Base-by-base conservation (phyloP, 495 filamentous ascomycete species). In the Penicillium arizonense region DNA sequence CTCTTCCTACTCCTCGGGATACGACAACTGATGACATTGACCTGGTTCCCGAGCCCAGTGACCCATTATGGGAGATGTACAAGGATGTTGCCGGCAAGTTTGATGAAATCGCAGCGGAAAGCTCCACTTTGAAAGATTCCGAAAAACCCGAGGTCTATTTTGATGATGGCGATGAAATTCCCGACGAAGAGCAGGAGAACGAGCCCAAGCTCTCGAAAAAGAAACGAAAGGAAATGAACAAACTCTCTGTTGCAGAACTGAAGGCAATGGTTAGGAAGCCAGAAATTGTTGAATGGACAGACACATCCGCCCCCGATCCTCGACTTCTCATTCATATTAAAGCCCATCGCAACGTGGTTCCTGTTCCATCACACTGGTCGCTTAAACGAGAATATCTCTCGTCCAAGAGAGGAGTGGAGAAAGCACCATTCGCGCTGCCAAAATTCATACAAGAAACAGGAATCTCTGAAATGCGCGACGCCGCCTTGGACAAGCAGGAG, bases 361-460 rank as follows among this genome's bases (percentile, higher is more conserved):
- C 94, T 1, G 94, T 98, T 2, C 94, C 94, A 6, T 76, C 78
- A 20, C 94, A 98, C 64, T 98, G 94, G 94, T 89, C 88, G 0
- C 73, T 97, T 26, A 98, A 98, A 73, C 83, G 94, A 24, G 94
- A 98, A 66, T 98, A 98, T 65, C 80, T 98, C 4, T 96, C 91
- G 2, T 95, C 90, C 35, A 98, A 98, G 63, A 81, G 94, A 32
- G 94, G 94, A 63, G 87, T 98, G 40, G 94, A 98, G 69, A 98
- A 98, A 67, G 79, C 93, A 1, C 85, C 92, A 2, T 98, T 96
- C 64, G 82, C 90, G 28, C 77, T 98, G 13, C 94, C 94, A 18
- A 95, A 96, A 68, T 98, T 97, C 73, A 97, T 98, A 55, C 88
- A 93, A 61, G 94, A 97, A 60, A 98, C 94, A 2, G 94, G 94